Percentiles rank a stretch among this genome's conserved stretches.
Evolutionary conservation across 805 yeast genomes (phyloP).

Genomic region (Sungouiozyma ichnusensis): DNA sequence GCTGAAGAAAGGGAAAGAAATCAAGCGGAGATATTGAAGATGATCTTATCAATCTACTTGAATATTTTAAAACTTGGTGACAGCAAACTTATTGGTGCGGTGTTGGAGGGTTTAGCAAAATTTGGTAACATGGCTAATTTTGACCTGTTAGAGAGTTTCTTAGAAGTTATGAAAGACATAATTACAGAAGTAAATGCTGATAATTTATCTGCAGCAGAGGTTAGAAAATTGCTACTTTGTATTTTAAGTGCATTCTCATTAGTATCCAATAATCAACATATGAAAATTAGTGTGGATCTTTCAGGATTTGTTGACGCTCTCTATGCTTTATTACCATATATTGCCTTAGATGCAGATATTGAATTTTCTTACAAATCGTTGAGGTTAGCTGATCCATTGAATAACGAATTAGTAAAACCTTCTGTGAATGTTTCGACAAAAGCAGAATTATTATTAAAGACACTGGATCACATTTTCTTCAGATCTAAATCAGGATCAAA

Average conservation of each 20-base stretch:
- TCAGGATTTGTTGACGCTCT: slow-evolving; percentile 69
- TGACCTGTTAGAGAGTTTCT: slow-evolving; percentile 84
- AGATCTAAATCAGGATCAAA: slow-evolving; percentile 58
- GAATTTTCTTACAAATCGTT: slow-evolving; percentile 78
- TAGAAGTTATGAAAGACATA: slow-evolving; percentile 80
- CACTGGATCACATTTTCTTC: slow-evolving; percentile 75
- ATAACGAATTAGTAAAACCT: slow-evolving; percentile 41
- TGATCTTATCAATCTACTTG: slow-evolving; percentile 61
- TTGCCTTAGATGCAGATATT: slow-evolving; percentile 70
- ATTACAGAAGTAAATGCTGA: slow-evolving; percentile 43
- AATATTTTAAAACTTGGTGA: slow-evolving; percentile 60
- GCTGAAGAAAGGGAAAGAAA: slow-evolving; percentile 76
- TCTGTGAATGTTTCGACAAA: slow-evolving; percentile 82
- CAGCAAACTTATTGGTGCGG: slow-evolving; percentile 66
- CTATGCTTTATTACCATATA: slow-evolving; percentile 54
- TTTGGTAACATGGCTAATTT: slow-evolving; percentile 90
- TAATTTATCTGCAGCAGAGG: slow-evolving; percentile 37
- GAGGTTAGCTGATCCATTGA: slow-evolving; percentile 69
- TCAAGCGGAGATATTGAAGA: slow-evolving; percentile 76
- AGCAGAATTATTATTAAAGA: slow-evolving; percentile 68
- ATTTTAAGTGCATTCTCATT: slow-evolving; percentile 85
- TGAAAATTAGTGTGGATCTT: slow-evolving; percentile 70
- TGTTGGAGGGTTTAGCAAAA: slow-evolving; percentile 81
- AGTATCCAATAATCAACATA: slow-evolving; percentile 60
- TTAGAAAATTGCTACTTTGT: slow-evolving; percentile 70